Evolutionary conservation across 2,329 filamentous ascomycete species (phyloP), one percentile per base, ranked within the genome.

Genomic region (Colletotrichum sp.): DNA sequence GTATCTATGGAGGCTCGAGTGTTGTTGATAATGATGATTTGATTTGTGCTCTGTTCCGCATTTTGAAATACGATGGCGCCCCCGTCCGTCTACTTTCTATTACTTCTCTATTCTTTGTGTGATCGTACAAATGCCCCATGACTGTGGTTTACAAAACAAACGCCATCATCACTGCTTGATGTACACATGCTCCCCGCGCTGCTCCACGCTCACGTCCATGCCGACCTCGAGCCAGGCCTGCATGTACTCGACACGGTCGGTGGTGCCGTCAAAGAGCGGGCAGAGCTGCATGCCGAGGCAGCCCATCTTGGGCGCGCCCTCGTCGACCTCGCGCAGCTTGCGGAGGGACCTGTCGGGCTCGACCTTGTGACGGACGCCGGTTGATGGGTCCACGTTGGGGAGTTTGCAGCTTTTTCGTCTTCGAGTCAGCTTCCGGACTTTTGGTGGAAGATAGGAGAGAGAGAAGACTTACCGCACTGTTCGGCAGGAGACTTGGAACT

Each of bases 201-300:
- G 80, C 57, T 88, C 77, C 8, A 91, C 87, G 2, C 86, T 83
- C 43, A 92, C 80, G 8, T 84, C 81, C 86, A 92, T 91, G 72
- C 90, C 90, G 12, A 90, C 88, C 74, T 89, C 86, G 34, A 92
- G 76, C 76, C 83, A 86, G 15, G 84, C 84, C 76, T 88, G 84
- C 74, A 84, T 79, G 7, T 75, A 43, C 27, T 64, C 66, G 47
- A 65, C 66, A 47, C 67, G 47, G 6, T 72, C 72, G 7, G 79
- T 76, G 27, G 38, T 47, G 38, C 81, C 76, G 11, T 86, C 80
- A 75, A 87, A 90, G 34, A 90, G 76, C 8, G 92, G 92, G 51
- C 90, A 91, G 73, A 93, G 82, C 80, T 93, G 91, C 90, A 94
- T 92, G 8, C 92, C 92, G 31, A 93, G 79, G 76, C 91, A 92